Conservation (phyloP, 2,329 filamentous ascomycete genomes). For the Corinectria fuckeliana region DNA sequence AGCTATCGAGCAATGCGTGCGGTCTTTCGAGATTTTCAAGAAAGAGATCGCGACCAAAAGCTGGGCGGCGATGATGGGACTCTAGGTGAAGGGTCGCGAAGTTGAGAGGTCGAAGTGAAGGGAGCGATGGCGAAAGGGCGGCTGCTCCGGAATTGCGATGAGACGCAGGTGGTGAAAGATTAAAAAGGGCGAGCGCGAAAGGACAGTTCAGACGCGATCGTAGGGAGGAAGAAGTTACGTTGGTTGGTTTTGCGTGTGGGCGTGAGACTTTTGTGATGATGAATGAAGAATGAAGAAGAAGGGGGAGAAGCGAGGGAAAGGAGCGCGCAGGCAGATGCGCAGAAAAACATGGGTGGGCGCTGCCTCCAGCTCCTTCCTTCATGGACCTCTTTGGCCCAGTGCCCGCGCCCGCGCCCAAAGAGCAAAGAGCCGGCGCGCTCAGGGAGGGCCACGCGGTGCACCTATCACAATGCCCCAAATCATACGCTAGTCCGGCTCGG, state of each 20-base stretch:
- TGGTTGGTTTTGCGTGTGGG: slow-evolving; percentile 31
- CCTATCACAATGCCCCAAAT: slow-evolving; percentile 16
- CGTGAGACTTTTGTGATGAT: slow-evolving; percentile 23
- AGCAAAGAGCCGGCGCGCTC: slow-evolving; percentile 24
- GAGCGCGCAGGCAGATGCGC: slow-evolving; percentile 19
- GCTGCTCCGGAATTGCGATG: slow-evolving; percentile 13
- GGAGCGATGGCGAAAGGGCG: slow-evolving; percentile 17
- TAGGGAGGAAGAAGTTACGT: slow-evolving; percentile 19
- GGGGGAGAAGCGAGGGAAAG: slow-evolving; percentile 16
- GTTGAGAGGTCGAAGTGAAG: slow-evolving; percentile 21
- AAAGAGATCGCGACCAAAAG: slow-evolving; percentile 9
- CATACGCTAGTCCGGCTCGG: slow-evolving; percentile 22
- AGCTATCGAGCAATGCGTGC: slow-evolving; percentile 16
- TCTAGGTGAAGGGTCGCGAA: slow-evolving; percentile 16
- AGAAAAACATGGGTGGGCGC: slow-evolving; percentile 39
- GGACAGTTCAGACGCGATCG: slow-evolving; percentile 24
- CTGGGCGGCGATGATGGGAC: neutral
- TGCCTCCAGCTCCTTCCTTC: slow-evolving; percentile 29
- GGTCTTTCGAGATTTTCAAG: slow-evolving; percentile 7
- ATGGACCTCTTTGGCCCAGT: slow-evolving; percentile 25
- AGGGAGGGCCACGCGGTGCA: slow-evolving; percentile 18
- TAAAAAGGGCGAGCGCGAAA: slow-evolving; percentile 24
- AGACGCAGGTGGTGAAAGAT: slow-evolving; percentile 16
- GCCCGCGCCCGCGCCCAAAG: neutral
- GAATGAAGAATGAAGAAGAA: slow-evolving; percentile 23